A percentile compares a stretch with the other conserved stretches of the same genome.
Conservation (phyloP, 1,139 yeast species). For the Taphrina flavorubra region DNA sequence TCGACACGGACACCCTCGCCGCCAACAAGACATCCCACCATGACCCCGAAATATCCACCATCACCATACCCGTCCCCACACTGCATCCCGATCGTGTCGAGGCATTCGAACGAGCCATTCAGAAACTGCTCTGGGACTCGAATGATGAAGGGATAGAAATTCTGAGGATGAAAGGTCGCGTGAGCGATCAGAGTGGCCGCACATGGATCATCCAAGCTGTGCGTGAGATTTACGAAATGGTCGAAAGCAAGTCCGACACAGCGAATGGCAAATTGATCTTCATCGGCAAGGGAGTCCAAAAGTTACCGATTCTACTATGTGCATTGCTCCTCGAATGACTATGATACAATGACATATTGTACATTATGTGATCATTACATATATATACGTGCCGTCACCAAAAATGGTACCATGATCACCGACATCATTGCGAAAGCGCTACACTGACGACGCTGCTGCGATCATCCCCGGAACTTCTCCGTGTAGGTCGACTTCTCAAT, state of each 20-base stretch:
- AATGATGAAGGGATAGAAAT: slow-evolving; percentile 57
- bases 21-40: neutral
- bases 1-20: slow-evolving; percentile 23
- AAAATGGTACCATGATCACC: no score
- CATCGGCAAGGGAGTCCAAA: slow-evolving; percentile 66
- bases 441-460: slow-evolving; percentile 12
- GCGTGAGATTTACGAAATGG: slow-evolving; percentile 79
- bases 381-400: neutral
- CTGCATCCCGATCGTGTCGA: slow-evolving; percentile 53
- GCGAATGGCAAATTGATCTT: slow-evolving; percentile 67
- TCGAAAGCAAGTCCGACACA: slow-evolving; percentile 46
- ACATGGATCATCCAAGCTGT: slow-evolving; percentile 83
- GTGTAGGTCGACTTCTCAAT: neutral
- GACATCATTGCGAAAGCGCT: slow-evolving; percentile 9
- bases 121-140: slow-evolving; percentile 72
- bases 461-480: slow-evolving; percentile 23
- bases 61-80: slow-evolving; percentile 62
- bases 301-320: slow-evolving; percentile 22
- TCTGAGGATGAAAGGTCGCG: slow-evolving; percentile 80
- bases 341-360: neutral
- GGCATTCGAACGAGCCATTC: slow-evolving; percentile 66
- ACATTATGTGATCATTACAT: neutral
- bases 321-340: slow-evolving; percentile 11
- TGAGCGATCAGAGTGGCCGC: slow-evolving; percentile 58
- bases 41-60: slow-evolving; percentile 63